phyloP scores from a whole-genome alignment of 768 basidiomycete genomes.

The Lentinula sp. region DNA sequence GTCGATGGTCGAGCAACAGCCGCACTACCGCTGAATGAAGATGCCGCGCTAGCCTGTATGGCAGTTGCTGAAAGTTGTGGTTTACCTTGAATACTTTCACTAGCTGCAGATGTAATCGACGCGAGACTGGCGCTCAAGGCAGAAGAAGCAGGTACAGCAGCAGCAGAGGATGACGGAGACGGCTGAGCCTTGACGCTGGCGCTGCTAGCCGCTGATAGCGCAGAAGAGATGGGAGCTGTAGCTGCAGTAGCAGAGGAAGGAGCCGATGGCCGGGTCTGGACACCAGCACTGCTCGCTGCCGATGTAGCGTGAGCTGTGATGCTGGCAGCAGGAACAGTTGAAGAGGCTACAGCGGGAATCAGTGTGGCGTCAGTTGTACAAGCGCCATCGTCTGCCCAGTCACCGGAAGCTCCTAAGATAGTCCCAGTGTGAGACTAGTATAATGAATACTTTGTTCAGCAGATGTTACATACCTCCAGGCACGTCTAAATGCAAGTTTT shows the following conservation, averaged over 20 bases:
- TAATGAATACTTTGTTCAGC: background rate
- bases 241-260: background rate
- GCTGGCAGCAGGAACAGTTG: background rate
- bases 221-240: background rate
- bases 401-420: constrained; percentile 21
- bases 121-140: background rate
- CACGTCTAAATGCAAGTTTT: constrained; percentile 11
- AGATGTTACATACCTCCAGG: constrained; percentile 22
- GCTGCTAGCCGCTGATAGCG: background rate
- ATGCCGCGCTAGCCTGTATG: background rate
- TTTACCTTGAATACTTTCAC: background rate
- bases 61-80: background rate
- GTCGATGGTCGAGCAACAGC: background rate
- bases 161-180: background rate
- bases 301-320: background rate
- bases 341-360: background rate
- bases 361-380: constrained; percentile 13
- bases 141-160: background rate
- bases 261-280: background rate
- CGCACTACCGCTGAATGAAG: background rate
- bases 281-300: background rate
- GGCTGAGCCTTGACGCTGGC: background rate
- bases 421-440: background rate
- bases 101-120: background rate
- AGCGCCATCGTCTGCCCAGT: constrained; percentile 27